phyloP scores from a whole-genome alignment of 2,329 filamentous ascomycete species.

The Chrysoporthe puriensis region DNA sequence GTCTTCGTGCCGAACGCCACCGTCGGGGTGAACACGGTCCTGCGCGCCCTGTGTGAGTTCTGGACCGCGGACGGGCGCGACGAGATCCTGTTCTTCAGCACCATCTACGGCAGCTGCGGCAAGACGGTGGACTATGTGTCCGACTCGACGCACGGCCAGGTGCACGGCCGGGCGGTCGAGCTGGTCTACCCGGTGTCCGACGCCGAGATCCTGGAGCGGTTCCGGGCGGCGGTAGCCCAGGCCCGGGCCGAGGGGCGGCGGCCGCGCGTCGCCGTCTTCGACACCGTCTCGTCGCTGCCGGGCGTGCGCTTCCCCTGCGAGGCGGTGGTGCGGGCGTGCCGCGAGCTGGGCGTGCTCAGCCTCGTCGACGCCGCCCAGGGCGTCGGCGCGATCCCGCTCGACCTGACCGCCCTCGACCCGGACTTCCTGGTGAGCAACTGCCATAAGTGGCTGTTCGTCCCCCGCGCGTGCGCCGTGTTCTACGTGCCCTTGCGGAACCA shows the following conservation, averaged over 20 bases:
- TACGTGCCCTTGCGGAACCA: constrained; percentile 81
- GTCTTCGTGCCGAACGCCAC: constrained; percentile 86
- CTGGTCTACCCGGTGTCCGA: constrained; percentile 73
- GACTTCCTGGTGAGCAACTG: constrained; percentile 89
- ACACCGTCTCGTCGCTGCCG: constrained; percentile 78
- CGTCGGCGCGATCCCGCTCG: constrained; percentile 75
- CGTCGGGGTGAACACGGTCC: constrained; percentile 74
- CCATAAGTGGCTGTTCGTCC: constrained; percentile 88
- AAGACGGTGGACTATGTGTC: constrained; percentile 71
- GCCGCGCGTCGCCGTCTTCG: constrained; percentile 73
- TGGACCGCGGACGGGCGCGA: constrained; percentile 74
- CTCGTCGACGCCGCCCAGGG: constrained; percentile 85
- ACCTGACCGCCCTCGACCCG: constrained; percentile 68
- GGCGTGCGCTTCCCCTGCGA: constrained; percentile 83
- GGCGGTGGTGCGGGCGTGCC: constrained; percentile 64
- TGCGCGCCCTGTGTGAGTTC: constrained; percentile 65
- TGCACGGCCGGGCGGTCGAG: constrained; percentile 57
- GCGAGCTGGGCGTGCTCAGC: constrained; percentile 68
- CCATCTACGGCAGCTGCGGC: constrained; percentile 77
- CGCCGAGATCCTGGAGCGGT: constrained; percentile 63
- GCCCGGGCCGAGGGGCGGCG: constrained; percentile 61
- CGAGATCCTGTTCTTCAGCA: constrained; percentile 77
- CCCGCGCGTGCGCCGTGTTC: constrained; percentile 79
- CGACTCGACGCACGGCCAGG: constrained; percentile 61
- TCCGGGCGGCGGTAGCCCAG: constrained; percentile 60